Conservation (phyloP, 2,329 filamentous ascomycete genomes). For the Colletotrichum lupini region DNA sequence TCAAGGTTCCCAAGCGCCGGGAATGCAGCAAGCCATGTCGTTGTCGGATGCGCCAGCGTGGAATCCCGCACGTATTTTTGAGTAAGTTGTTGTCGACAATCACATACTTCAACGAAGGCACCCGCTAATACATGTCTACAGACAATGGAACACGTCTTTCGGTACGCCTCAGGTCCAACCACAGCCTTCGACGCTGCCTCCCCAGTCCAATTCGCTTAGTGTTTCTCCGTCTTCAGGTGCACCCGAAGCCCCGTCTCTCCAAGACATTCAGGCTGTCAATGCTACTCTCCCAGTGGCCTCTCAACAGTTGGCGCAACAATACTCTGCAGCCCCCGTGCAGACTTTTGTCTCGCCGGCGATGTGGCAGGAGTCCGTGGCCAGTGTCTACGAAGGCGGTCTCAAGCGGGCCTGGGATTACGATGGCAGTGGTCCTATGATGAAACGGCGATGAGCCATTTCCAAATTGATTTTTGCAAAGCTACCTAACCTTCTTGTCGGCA, state of each 20-base stretch:
- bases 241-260: conserved; percentile 64
- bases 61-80: conserved; percentile 91
- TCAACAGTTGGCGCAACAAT: conserved; percentile 61
- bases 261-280: conserved; percentile 62
- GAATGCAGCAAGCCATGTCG: conserved; percentile 65
- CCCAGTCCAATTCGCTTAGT: conserved; percentile 64
- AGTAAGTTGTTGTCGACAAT: conserved; percentile 68
- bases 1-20: conserved; percentile 65
- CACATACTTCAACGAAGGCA: neutral
- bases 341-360: conserved; percentile 76
- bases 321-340: conserved; percentile 63
- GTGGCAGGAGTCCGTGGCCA: conserved; percentile 79
- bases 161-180: conserved; percentile 72
- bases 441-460: conserved; percentile 34
- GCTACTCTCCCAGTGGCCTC: conserved; percentile 55
- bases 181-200: conserved; percentile 52
- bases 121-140: conserved; percentile 48
- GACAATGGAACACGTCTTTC: conserved; percentile 96
- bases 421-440: conserved; percentile 42
- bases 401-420: conserved; percentile 73
- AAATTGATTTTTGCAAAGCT: conserved; percentile 4
- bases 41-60: conserved; percentile 75
- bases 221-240: conserved; percentile 63
- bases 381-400: conserved; percentile 73
- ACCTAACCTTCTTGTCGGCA: neutral